Evolutionary conservation across 352 stramenopile species (phyloP), one percentile per base, ranked within the genome.

Genomic region (Thraustochytrium sp.): DNA sequence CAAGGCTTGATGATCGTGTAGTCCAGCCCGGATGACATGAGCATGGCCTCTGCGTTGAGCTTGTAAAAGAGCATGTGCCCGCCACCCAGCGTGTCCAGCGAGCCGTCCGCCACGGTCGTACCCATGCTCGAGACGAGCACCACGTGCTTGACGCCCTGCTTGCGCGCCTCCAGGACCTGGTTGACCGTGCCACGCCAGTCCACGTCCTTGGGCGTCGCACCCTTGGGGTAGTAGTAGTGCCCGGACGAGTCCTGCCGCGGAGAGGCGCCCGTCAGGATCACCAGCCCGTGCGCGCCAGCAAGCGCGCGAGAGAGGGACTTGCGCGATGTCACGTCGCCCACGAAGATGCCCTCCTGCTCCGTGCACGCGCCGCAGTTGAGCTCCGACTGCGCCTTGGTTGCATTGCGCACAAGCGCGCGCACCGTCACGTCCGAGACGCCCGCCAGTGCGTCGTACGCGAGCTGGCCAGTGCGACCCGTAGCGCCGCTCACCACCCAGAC

Each of bases 1-100:
- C 64, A 77, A 9, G 64, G 64, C 46, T 77, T 77, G 64, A 77
- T 77, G 40, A 77, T 77, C 11, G 64, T 37, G 40, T 29, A 77
- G 4, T 11, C 23, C 31, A 77, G 5, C 0, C 64, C 64, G 8
- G 64, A 77, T 29, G 68, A 34, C 64, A 77, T 77, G 23, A 77
- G 40, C n/a, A 68, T 13, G 5, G 64, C 64, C 29, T 77, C 64
- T 4, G 42, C 64, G 36, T 77, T 77, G 42, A 77, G 48, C 48
- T 77, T 77, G 64, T 77, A 77, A 36, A 74, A 74, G 5, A 77
- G 9, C 16, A 36, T 34, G 36, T 77, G 42, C 11, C 64, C 64
- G 4, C 4, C 9, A 53, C 59, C 59, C 5, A 72, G 8, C 26
- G 37, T 72, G 38, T 72, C 59, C 9, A 72, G 38, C 59, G 38